Conservation (phyloP, 345 rosid genomes). For the Chamaenerion angustifolium region DNA sequence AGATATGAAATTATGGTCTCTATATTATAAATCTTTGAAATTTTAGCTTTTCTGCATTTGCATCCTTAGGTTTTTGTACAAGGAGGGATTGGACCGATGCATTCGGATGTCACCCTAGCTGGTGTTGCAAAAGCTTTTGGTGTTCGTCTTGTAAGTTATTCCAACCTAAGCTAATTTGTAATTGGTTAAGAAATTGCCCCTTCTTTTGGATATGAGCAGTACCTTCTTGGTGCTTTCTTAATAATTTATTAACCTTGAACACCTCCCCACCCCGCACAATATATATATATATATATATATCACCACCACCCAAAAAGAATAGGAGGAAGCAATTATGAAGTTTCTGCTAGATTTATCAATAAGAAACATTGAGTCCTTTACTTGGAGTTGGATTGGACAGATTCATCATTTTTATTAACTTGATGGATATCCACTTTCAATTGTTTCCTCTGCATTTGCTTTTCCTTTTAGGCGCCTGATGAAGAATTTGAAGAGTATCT, state of each 20-base stretch:
- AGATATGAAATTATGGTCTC: too few species aligned
- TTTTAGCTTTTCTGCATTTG: conserved; percentile 2
- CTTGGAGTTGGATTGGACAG: neutral
- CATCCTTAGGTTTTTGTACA: conserved; percentile 51
- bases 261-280: too few species aligned
- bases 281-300: too few species aligned
- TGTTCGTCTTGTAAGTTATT: conserved; percentile 64
- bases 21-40: too few species aligned
- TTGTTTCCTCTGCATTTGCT: neutral
- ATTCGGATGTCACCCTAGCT: conserved; percentile 80
- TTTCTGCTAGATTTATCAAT: too few species aligned
- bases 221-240: too few species aligned
- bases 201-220: too few species aligned
- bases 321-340: too few species aligned
- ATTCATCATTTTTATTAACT: neutral
- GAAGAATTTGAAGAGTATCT: conserved; percentile 97
- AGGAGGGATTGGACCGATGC: conserved; percentile 94
- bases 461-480: conserved; percentile 66
- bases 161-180: neutral
- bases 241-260: too few species aligned
- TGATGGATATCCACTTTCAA: neutral
- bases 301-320: too few species aligned
- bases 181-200: neutral
- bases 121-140: conserved; percentile 99
- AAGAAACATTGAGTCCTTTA: neutral